phyloP scores from a whole-genome alignment of 768 basidiomycete genomes.

The Tephrocybe rancida region DNA sequence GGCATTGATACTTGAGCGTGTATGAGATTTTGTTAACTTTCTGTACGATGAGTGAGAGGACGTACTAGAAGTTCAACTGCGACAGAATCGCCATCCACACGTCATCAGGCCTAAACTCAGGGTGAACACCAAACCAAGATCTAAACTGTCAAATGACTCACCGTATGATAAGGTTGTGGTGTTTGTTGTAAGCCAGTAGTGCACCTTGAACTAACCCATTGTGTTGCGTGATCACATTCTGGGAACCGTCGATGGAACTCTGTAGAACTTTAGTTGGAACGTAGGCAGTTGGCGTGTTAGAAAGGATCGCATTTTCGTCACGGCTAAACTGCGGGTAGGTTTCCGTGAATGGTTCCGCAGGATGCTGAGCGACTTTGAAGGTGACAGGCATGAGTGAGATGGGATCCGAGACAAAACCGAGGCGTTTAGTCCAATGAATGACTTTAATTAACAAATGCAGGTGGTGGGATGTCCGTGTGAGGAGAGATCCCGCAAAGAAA shows the following conservation, averaged over 20 bases:
- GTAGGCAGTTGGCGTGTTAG: not conserved
- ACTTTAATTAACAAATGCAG: too few relatives aligned
- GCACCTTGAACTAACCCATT: slow-evolving; percentile 13
- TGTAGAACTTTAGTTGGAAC: slow-evolving; percentile 5
- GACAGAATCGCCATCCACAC: slow-evolving; percentile 41
- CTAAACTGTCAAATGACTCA: not conserved
- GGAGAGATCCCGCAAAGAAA: too few relatives aligned
- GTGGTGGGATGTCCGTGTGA: too few relatives aligned
- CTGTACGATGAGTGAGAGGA: not conserved
- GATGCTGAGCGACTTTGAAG: not conserved
- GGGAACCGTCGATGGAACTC: slow-evolving; percentile 8
- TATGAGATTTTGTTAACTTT: not conserved
- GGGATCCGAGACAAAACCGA: too few relatives aligned
- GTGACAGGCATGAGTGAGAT: slow-evolving; percentile 5
- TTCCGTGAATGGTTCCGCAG: not conserved
- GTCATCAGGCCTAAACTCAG: slow-evolving; percentile 19
- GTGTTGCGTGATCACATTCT: not conserved
- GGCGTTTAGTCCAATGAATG: too few relatives aligned
- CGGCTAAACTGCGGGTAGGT: too few relatives aligned
- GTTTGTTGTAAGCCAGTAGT: slow-evolving; percentile 6
- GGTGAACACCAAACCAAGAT: not conserved
- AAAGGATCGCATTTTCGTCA: not conserved
- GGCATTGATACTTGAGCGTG: slow-evolving; percentile 17
- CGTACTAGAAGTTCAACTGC: slow-evolving; percentile 36
- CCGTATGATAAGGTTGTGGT: slow-evolving; percentile 11